Conservation (phyloP, 352 stramenopile genomes). For the Phytophthora litchii region DNA sequence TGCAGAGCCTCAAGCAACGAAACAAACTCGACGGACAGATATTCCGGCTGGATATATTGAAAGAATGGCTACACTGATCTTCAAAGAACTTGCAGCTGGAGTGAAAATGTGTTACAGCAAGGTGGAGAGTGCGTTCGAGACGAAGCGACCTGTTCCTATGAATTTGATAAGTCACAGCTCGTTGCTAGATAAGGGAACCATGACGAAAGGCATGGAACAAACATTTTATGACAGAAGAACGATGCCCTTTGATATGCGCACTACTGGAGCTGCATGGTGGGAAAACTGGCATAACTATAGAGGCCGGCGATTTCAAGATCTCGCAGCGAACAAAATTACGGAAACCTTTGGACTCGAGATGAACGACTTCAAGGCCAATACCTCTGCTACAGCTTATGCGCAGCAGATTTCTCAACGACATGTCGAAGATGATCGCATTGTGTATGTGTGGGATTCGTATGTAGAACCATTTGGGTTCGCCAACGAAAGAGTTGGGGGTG, state of each 20-base stretch:
- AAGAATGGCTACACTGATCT: constrained; percentile 30
- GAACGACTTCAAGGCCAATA: constrained; percentile 50
- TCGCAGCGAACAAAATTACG: constrained; percentile 51
- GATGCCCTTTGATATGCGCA: constrained; percentile 39
- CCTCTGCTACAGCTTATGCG: constrained; percentile 45
- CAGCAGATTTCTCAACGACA: constrained; percentile 59
- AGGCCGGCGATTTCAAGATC: constrained; percentile 26
- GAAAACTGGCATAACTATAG: constrained; percentile 35
- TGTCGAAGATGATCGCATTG: constrained; percentile 51
- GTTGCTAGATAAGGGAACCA: constrained; percentile 28
- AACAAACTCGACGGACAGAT: constrained; percentile 23
- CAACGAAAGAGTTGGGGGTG: constrained; percentile 39
- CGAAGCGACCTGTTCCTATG: constrained; percentile 14
- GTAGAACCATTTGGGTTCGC: constrained; percentile 59
- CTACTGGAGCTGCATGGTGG: constrained; percentile 45
- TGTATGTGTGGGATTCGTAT: constrained; percentile 63
- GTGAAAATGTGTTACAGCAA: constrained; percentile 39
- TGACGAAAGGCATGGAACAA: constrained; percentile 30
- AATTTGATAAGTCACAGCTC: constrained; percentile 11
- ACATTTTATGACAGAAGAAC: constrained; percentile 42
- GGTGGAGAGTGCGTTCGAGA: constrained; percentile 36
- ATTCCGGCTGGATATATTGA: constrained; percentile 22
- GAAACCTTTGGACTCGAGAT: constrained; percentile 63
- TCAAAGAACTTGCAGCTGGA: constrained; percentile 35
- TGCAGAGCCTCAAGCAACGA: constrained; percentile 7